These are phyloP conservation scores for Stephania cephalantha DNA, from an alignment of 164 flowering plant species.

Conservation along the genomic window DNA sequence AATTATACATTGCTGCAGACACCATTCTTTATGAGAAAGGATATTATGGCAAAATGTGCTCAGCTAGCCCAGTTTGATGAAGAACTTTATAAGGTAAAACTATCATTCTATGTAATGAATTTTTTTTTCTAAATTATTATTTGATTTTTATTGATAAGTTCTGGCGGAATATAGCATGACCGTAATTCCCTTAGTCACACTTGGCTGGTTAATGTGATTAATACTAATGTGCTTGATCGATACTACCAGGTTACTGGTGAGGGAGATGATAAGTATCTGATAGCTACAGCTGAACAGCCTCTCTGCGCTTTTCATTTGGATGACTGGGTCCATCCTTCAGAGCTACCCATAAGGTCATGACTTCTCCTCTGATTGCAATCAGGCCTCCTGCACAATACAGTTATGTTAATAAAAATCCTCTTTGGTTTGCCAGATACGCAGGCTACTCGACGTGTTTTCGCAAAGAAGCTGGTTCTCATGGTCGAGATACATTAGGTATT, in stretches of 20 bases:
- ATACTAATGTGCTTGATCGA: neutral
- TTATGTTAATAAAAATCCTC: slow-evolving; percentile 9
- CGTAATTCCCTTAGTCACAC: no score
- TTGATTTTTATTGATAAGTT: no score
- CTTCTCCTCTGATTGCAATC: neutral
- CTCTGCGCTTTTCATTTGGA: slow-evolving; percentile 89
- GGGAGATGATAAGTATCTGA: slow-evolving; percentile 94
- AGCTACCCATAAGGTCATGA: slow-evolving; percentile 70
- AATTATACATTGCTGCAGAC: slow-evolving; percentile 61
- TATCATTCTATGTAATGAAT: neutral
- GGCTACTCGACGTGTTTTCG: slow-evolving; percentile 96
- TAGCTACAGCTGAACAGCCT: slow-evolving; percentile 97
- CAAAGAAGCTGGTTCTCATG: slow-evolving; percentile 98
- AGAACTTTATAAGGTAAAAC: slow-evolving; percentile 88
- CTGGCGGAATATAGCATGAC: neutral
- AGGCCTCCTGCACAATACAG: neutral
- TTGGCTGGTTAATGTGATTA: neutral
- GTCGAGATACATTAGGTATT: slow-evolving; percentile 90
- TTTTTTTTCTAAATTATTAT: neutral
- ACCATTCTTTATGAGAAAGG: slow-evolving; percentile 95
- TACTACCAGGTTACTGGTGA: slow-evolving; percentile 83
- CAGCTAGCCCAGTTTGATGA: slow-evolving; percentile 97
- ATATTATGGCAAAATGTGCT: slow-evolving; percentile 93
- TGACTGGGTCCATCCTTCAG: slow-evolving; percentile 93
- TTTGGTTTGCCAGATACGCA: slow-evolving; percentile 55